phyloP scores from a whole-genome alignment of 208 protist genomes.

The Leishmania tarentolae region DNA sequence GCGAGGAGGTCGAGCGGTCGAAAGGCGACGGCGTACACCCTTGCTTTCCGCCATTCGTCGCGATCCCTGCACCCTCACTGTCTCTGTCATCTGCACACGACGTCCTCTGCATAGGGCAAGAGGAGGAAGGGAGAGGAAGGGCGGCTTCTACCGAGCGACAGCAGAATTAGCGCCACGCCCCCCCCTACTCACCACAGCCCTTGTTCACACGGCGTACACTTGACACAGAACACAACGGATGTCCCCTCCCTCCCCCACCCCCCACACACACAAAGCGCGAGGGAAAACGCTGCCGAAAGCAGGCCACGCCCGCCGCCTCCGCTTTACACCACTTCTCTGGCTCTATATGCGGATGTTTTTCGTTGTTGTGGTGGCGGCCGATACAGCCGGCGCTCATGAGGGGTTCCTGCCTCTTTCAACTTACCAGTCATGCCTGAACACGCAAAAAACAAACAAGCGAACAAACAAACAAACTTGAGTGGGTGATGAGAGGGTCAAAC shows the following conservation, averaged over 20 bases:
- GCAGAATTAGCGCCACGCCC: not conserved
- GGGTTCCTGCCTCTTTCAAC: not conserved
- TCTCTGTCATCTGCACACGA: not conserved
- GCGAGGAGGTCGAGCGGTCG: not conserved
- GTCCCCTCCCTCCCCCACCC: too few relatives aligned
- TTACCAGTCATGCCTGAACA: too few relatives aligned
- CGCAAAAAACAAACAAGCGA: too few relatives aligned
- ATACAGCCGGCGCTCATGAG: not conserved
- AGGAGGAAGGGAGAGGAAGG: not conserved
- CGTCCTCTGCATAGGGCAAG: not conserved
- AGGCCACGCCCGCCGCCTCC: not conserved
- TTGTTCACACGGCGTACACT: not conserved
- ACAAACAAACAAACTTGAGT: too few relatives aligned
- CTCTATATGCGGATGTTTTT: not conserved
- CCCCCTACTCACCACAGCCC: not conserved
- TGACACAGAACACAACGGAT: not conserved
- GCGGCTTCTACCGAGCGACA: not conserved
- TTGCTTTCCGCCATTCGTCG: not conserved
- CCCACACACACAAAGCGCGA: not conserved
- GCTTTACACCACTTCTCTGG: not conserved
- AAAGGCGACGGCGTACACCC: not conserved
- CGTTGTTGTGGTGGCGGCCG: not conserved
- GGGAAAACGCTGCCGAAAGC: not conserved
- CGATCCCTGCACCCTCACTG: not conserved
- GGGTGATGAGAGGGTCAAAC: not conserved